A percentile compares a stretch with the other conserved stretches of the same genome.
Conservation (phyloP, 208 protist species). For the Leishmania guyanensis region DNA sequence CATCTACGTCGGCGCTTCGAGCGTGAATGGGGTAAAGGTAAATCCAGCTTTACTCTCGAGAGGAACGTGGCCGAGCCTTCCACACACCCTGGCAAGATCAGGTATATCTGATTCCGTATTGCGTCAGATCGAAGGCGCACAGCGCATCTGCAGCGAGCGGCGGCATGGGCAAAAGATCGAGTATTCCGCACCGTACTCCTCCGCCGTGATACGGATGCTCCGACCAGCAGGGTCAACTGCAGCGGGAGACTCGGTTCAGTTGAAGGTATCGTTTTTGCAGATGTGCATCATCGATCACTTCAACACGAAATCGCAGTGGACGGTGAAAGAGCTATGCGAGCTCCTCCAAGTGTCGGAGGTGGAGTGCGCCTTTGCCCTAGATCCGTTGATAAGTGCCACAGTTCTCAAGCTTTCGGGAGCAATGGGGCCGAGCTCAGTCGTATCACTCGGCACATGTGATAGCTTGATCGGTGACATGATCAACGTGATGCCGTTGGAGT, state of each 20-base stretch:
- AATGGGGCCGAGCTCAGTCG: not conserved
- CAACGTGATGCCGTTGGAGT: conserved; percentile 31
- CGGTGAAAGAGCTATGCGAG: conserved; percentile 35
- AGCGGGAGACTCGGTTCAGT: conserved; percentile 5
- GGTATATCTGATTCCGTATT: conserved; percentile 4
- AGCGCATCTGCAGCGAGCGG: conserved; percentile 11
- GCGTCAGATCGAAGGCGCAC: conserved; percentile 13
- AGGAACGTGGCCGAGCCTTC: conserved; percentile 32
- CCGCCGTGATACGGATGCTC: conserved; percentile 26
- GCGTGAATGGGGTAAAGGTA: conserved; percentile 11
- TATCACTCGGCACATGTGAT: conserved; percentile 18
- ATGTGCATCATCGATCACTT: conserved; percentile 48
- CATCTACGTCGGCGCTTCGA: conserved; percentile 25
- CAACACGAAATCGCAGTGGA: conserved; percentile 42
- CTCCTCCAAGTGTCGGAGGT: conserved; percentile 19
- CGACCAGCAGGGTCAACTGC: not conserved
- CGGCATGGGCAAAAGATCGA: conserved; percentile 34
- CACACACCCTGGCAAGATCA: conserved; percentile 1
- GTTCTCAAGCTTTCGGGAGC: conserved; percentile 15
- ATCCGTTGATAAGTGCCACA: conserved; percentile 25
- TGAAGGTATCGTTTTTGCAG: conserved; percentile 46
- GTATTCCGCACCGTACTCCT: conserved; percentile 37
- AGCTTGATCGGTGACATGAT: conserved; percentile 13
- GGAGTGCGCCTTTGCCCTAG: conserved; percentile 29
- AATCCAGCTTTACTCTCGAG: conserved; percentile 25